phyloP scores from a whole-genome alignment of 2,329 filamentous ascomycete species.

The Ophiostoma australiae region DNA sequence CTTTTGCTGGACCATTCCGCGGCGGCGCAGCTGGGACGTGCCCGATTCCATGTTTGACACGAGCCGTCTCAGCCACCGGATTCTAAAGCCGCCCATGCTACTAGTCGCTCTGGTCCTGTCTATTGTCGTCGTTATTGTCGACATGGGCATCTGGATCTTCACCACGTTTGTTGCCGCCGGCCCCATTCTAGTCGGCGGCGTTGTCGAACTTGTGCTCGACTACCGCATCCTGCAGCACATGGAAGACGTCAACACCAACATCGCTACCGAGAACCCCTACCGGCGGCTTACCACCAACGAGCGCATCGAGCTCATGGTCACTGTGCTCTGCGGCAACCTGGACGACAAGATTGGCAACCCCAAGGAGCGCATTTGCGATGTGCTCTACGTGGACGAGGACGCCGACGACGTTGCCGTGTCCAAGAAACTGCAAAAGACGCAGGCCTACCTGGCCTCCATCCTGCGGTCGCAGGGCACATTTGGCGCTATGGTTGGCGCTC shows the following conservation, averaged over 20 bases:
- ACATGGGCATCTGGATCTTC: conserved; percentile 15
- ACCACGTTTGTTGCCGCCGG: conserved; percentile 14
- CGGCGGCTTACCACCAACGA: conserved; percentile 5
- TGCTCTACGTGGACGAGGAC: conserved; percentile 4
- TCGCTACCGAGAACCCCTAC: neutral
- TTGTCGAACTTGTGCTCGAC: conserved; percentile 13
- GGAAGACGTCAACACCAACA: neutral
- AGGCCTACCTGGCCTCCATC: conserved; percentile 14
- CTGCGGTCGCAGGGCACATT: conserved; percentile 17
- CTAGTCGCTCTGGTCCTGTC: conserved; percentile 7
- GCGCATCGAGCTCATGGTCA: conserved; percentile 14
- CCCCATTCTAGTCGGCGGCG: conserved; percentile 12
- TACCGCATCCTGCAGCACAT: conserved; percentile 12
- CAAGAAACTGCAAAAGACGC: neutral
- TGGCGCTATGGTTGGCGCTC: conserved; percentile 14
- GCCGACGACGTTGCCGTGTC: neutral
- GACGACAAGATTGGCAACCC: conserved; percentile 15
- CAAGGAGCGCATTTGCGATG: neutral
- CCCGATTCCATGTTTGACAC: conserved; percentile 13
- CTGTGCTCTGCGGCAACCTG: conserved; percentile 16
- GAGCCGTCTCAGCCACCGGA: neutral
- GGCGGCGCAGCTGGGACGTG: conserved; percentile 17
- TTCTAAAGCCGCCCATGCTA: conserved; percentile 3
- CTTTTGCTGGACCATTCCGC: conserved; percentile 18
- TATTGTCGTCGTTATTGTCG: conserved; percentile 1